Evolutionary conservation across 176 grass and related monocot genomes (phyloP).

Genomic region (Carex cristatella): DNA sequence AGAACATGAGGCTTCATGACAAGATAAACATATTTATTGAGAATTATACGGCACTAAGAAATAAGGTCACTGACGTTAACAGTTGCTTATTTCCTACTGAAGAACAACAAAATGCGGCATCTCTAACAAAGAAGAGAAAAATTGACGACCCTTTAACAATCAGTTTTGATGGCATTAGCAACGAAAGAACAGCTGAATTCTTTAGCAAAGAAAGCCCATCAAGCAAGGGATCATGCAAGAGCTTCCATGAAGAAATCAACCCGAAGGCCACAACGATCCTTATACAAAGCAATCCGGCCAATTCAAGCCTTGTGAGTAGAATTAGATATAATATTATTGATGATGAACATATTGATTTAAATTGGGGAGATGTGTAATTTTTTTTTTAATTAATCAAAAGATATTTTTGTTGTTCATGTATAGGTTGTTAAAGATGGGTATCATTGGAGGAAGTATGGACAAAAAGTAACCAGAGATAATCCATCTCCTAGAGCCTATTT

Average conservation of each 20-base stretch:
- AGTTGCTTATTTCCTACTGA: neutral
- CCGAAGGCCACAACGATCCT: slow-evolving; percentile 33
- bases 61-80: neutral
- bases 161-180: neutral
- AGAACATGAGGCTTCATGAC: slow-evolving; percentile 50
- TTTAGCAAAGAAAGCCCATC: slow-evolving; percentile 10
- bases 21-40: slow-evolving; percentile 28
- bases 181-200: neutral
- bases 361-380: neutral
- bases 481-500: slow-evolving; percentile 87
- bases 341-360: no score
- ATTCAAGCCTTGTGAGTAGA: slow-evolving; percentile 47
- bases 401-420: neutral
- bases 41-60: slow-evolving; percentile 10
- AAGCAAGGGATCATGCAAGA: slow-evolving; percentile 22
- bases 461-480: slow-evolving; percentile 89
- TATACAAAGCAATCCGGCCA: slow-evolving; percentile 41
- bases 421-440: slow-evolving; percentile 77
- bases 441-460: slow-evolving; percentile 94
- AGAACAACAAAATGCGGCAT: neutral
- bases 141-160: slow-evolving; percentile 22
- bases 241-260: slow-evolving; percentile 27
- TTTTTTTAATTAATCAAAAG: neutral
- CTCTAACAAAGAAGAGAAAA: slow-evolving; percentile 35
- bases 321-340: neutral